Conservation (phyloP, 192 early-diverging fungal species). For the Podila verticillata region DNA sequence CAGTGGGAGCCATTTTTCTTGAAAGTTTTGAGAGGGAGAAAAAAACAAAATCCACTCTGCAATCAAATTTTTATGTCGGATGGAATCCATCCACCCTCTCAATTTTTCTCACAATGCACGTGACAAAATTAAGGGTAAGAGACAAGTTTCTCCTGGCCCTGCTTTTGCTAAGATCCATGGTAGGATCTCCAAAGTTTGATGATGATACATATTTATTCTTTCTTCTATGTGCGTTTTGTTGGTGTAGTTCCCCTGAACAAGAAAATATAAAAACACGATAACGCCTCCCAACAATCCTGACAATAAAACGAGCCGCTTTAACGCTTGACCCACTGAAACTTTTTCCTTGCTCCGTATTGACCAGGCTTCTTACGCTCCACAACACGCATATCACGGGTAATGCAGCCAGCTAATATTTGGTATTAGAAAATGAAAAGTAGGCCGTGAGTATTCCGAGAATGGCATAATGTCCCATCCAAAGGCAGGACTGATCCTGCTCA, state of each 20-base stretch:
- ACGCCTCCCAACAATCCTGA: no score
- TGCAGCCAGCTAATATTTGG: slow-evolving; percentile 57
- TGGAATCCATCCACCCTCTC: background rate
- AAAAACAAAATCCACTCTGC: background rate
- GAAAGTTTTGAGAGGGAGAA: slow-evolving; percentile 43
- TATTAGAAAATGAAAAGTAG: slow-evolving; percentile 6
- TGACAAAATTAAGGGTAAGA: background rate
- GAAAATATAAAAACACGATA: no score
- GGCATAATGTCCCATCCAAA: background rate
- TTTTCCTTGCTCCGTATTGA: slow-evolving; percentile 90
- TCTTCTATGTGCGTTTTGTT: no score
- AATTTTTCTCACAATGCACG: background rate
- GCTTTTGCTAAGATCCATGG: no score
- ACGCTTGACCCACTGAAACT: slow-evolving; percentile 58
- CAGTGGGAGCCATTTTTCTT: slow-evolving; percentile 53
- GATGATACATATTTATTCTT: no score
- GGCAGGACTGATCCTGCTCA: background rate
- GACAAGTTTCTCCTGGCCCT: no score
- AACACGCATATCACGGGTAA: slow-evolving; percentile 73
- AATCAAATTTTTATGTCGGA: background rate
- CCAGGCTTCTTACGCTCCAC: slow-evolving; percentile 98
- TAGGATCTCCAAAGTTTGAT: no score
- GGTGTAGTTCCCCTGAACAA: no score
- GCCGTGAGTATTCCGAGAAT: background rate
- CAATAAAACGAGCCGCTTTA: background rate